Conservation (phyloP, 495 filamentous ascomycete species). For the Penicillium desertorum region DNA sequence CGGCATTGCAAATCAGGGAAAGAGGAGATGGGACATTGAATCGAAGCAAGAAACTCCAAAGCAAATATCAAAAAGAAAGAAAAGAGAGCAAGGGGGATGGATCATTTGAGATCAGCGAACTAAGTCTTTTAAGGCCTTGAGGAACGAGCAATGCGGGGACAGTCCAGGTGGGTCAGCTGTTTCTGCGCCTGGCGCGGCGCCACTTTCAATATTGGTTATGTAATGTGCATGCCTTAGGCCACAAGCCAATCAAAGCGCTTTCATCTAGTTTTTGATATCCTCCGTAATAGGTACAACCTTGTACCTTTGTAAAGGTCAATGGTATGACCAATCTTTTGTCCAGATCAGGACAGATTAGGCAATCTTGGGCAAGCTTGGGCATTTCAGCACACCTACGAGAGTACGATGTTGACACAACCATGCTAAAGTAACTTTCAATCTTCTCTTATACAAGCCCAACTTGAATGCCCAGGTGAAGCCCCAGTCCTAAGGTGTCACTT, state of each 20-base stretch:
- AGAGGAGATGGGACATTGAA: slow-evolving; percentile 42
- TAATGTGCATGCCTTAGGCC: background rate
- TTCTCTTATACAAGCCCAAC: background rate
- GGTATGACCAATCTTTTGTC: background rate
- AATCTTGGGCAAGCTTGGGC: background rate
- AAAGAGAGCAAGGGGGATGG: slow-evolving; percentile 19
- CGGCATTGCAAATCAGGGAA: slow-evolving; percentile 54
- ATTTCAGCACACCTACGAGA: background rate
- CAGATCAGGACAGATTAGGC: background rate
- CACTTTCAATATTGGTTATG: slow-evolving; percentile 11
- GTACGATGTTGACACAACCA: background rate
- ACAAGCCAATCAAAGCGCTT: background rate
- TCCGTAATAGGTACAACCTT: background rate
- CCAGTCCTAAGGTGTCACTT: background rate
- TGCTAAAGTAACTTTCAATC: background rate
- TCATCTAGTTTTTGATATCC: too few species aligned
- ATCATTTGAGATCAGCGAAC: slow-evolving; percentile 18
- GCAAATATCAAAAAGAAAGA: slow-evolving; percentile 15
- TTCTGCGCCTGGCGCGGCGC: slow-evolving; percentile 14
- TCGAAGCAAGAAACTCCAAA: slow-evolving; percentile 16
- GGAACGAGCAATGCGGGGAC: slow-evolving; percentile 14
- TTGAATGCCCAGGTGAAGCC: background rate
- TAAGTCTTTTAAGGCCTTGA: slow-evolving; percentile 19
- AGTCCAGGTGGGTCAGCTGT: slow-evolving; percentile 11
- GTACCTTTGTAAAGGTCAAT: background rate